Evolutionary conservation across 2,329 filamentous ascomycete genomes (phyloP).

Genomic region (Epicoccum nigrum): DNA sequence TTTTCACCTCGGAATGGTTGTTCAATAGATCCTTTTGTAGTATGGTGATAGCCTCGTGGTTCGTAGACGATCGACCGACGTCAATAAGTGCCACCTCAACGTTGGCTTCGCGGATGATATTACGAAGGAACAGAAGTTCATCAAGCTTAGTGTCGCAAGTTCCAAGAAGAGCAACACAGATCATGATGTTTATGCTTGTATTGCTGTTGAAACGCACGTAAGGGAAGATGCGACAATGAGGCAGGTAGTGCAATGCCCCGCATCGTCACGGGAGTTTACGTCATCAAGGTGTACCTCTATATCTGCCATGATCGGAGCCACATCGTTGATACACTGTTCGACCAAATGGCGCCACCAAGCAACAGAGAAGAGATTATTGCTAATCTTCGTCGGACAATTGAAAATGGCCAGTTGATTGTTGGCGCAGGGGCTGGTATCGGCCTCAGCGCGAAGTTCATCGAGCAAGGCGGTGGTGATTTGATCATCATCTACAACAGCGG

Average conservation of each 20-base stretch:
- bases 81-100: constrained; percentile 59
- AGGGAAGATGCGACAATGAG: neutral
- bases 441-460: constrained; percentile 72
- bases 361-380: constrained; percentile 62
- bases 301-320: neutral
- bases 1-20: constrained; percentile 30
- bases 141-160: constrained; percentile 70
- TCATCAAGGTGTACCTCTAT: constrained; percentile 4
- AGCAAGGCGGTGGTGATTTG: constrained; percentile 70
- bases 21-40: constrained; percentile 51
- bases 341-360: constrained; percentile 62
- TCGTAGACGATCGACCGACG: constrained; percentile 56
- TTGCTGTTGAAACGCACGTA: neutral
- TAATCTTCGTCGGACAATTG: constrained; percentile 60
- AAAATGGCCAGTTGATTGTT: constrained; percentile 64
- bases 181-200: neutral
- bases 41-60: constrained; percentile 57
- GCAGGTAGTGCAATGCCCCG: neutral
- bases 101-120: constrained; percentile 49
- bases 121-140: constrained; percentile 63
- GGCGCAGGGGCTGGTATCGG: constrained; percentile 74
- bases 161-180: constrained; percentile 61
- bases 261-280: constrained; percentile 9
- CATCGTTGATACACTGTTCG: neutral
- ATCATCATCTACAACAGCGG: constrained; percentile 77